Evolutionary conservation across 257 asterid species (phyloP).

Genomic region (Jaltomata sinuosa): DNA sequence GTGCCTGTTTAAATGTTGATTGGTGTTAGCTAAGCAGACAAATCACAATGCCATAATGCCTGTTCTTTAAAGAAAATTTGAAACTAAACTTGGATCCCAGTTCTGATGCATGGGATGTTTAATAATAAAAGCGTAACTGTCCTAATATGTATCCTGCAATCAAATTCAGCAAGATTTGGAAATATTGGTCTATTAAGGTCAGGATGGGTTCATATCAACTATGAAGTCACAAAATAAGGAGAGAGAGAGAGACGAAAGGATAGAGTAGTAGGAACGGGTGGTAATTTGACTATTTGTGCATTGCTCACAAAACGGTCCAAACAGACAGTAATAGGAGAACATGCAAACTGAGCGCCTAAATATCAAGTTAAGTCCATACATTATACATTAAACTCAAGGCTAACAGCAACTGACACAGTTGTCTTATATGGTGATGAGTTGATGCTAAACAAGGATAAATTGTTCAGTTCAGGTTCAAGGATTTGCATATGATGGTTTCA

Average conservation of each 20-base stretch:
- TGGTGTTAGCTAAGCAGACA: not conserved
- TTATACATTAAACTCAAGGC: not conserved
- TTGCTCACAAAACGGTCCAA: not conserved
- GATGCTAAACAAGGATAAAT: not conserved
- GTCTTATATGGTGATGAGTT: not conserved
- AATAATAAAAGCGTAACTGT: not conserved
- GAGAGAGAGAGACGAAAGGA: not conserved
- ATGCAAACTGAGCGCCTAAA: not conserved
- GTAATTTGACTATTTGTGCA: not conserved
- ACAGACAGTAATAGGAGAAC: not conserved
- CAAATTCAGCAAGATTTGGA: not conserved
- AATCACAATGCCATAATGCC: not conserved
- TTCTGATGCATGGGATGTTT: not conserved
- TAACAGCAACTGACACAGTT: not conserved
- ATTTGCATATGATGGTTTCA: not conserved
- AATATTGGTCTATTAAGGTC: not conserved
- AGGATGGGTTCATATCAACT: not conserved
- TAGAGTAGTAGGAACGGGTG: not conserved
- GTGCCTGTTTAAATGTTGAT: slow-evolving; percentile 13
- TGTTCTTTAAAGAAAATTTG: not conserved
- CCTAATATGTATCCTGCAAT: not conserved
- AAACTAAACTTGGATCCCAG: not conserved
- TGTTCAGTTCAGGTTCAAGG: not conserved
- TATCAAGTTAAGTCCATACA: not conserved
- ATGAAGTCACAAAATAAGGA: not conserved